A percentile compares a stretch with the other conserved stretches of the same genome.
Conservation (phyloP, 2,329 filamentous ascomycete species). For the Grosmannia clavigera region DNA sequence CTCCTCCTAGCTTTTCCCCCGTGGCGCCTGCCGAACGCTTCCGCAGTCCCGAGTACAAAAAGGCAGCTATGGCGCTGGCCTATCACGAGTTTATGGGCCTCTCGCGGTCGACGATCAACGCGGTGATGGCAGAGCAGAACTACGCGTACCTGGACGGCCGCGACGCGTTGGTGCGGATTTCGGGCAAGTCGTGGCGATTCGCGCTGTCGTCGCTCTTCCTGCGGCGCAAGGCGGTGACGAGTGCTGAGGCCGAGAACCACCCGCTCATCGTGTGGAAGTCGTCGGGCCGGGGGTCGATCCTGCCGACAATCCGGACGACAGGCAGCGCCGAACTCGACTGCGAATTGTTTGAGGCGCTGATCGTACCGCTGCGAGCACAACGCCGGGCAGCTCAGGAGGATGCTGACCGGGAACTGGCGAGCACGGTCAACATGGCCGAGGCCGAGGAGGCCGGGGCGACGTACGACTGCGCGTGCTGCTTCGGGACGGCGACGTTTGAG, state of each 20-base stretch:
- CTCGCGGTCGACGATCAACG: constrained; percentile 60
- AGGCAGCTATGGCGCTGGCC: constrained; percentile 54
- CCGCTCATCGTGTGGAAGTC: constrained; percentile 51
- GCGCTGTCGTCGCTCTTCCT: constrained; percentile 60
- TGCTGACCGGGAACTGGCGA: constrained; percentile 40
- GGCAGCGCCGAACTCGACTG: constrained; percentile 51
- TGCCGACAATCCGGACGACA: constrained; percentile 53
- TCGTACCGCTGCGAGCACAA: constrained; percentile 37
- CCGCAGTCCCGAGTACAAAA: constrained; percentile 52
- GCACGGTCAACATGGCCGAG: constrained; percentile 43
- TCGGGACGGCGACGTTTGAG: constrained; percentile 57
- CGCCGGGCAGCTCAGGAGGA: constrained; percentile 31
- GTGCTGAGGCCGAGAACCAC: constrained; percentile 39
- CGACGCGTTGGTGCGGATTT: constrained; percentile 54
- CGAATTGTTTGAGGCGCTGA: constrained; percentile 46
- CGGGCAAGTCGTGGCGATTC: constrained; percentile 66
- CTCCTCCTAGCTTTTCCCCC: background rate
- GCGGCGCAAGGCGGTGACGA: constrained; percentile 28
- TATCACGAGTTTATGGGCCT: constrained; percentile 67
- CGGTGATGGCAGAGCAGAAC: constrained; percentile 70
- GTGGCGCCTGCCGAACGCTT: constrained; percentile 54
- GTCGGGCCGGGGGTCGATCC: constrained; percentile 39
- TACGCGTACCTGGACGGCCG: constrained; percentile 64
- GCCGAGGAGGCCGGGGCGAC: constrained; percentile 43
- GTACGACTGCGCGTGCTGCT: constrained; percentile 71